Base-by-base conservation (phyloP, 352 stramenopile species). In the Lagenidium sp. region DNA sequence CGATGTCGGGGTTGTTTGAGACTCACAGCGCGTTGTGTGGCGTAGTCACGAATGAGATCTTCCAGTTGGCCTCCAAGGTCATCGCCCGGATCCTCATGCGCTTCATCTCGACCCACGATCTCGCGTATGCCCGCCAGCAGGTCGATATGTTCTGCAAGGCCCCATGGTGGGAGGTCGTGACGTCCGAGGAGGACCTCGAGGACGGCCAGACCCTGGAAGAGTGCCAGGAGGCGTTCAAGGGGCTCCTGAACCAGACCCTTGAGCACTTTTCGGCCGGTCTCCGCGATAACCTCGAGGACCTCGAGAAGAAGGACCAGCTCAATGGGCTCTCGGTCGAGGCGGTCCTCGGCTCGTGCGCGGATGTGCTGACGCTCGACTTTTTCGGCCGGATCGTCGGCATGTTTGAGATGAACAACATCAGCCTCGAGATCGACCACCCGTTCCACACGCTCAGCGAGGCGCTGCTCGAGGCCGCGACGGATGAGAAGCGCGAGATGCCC, bases 391-490 rank as follows among this genome's bases (percentile, higher is more conserved):
- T 97, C 12, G 82, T 98, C 41, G 94, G 94, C 36, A 97, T 96
- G 71, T 97, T 97, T 59, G 93, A 98, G 70, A 96, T 98, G 71
- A 98, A 98, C 73, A 96, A 97, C 68, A 89, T 98, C 44, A 95
- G 90, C 36, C 80, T 98, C 59, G 76, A 96, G 63, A 77, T 87
- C 45, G 72, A 86, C 50, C 78, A 96, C 65, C 75, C 85, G 26
- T 78, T 86, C 55, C 67, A 82, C 44, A 76, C 75, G 25, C 49
- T 87, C 10, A 62, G 66, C n/a, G 67, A 86, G 36, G 72, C 73
- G 7, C 53, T 85, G 38, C 51, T 57, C 3, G 71, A 85, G 36
- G 61, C 68, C 10, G 69, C 64, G 41, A 53, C 58, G 4, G 70
- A 83, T 21, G 68, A 79, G 28, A 79, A 82, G 55, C 68, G 73